Base-by-base conservation (phyloP, 2,329 filamentous ascomycete species). In the Xylaria sp. region DNA sequence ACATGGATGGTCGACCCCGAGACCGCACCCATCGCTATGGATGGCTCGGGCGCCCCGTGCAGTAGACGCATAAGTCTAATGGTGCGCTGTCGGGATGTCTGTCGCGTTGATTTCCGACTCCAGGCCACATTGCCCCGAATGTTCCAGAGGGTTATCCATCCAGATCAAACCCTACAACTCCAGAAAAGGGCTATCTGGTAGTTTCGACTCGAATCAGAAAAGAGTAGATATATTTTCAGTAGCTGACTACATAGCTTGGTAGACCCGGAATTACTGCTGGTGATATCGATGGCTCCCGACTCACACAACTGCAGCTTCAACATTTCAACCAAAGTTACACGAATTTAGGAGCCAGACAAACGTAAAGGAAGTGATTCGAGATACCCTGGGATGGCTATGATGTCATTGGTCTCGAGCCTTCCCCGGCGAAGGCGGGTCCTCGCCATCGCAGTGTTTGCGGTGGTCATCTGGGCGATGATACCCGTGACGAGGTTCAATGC, bases 381-480 rank as follows among this genome's bases (percentile, higher is more conserved):
- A 39, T 17, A 19, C 45, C 57, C 54, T n/a, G 39, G 46, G 42
- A 44, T 52, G 40, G 50, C 37, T n/a, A 66, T 67, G 63, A 57
- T 54, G 34, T 60, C 58, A 29, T 54, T 67, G 20, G 44, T 67
- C 26, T 62, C 56, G 26, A 63, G 61, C 29, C 44, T 66, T 37
- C 65, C 62, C 29, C 63, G 65, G 21, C 54, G 63, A 21, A 54
- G 63, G 22, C 63, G 66, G 20, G 52, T 63, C 17, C 49, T 66
- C 39, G 19, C 56, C 22, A 40, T 64, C 37, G 54, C 53, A 21
- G 21, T 67, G 13, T 13, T 66, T 16, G 52, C 58, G 4, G 45
- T 66, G 38, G 43, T 66, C 9, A 44, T 66, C 48, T 68, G 65
- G 65, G 59, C 63, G 38, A 46, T 67, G 7, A 56, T 68, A 29